Percentiles rank a stretch among this genome's conserved stretches.
These are phyloP conservation scores for Penicillium sp. DNA, from an alignment of 2,329 filamentous ascomycete species.

Conservation along the genomic window DNA sequence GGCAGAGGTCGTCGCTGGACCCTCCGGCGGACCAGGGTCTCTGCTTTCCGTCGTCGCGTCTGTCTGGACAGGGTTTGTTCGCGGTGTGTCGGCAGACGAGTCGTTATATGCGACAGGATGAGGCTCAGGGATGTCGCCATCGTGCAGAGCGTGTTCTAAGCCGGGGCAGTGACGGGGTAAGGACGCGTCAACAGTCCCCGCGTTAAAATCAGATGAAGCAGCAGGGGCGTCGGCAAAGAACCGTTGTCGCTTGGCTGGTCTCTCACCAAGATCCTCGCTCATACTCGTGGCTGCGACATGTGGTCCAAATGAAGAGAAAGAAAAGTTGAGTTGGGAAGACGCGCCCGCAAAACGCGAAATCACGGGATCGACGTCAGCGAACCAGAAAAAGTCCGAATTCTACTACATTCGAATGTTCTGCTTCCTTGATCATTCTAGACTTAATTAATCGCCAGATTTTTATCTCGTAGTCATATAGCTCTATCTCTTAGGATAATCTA, in stretches of 20 bases:
- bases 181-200: constrained; percentile 18
- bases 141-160: neutral
- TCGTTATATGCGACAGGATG: neutral
- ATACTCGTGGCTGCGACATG: constrained; percentile 15
- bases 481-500: neutral
- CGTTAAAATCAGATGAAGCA: constrained; percentile 17
- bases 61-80: neutral
- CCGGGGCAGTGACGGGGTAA: constrained; percentile 4
- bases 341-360: constrained; percentile 32
- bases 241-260: constrained; percentile 57
- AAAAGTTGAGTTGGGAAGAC: constrained; percentile 24
- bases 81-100: neutral
- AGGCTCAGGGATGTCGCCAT: neutral
- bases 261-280: constrained; percentile 43
- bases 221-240: constrained; percentile 54
- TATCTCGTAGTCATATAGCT: too few relatives aligned
- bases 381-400: constrained; percentile 8
- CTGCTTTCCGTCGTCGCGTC: neutral
- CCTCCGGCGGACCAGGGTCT: neutral
- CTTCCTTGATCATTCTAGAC: neutral
- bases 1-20: neutral
- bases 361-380: constrained; percentile 29
- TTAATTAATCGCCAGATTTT: neutral
- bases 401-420: neutral
- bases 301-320: constrained; percentile 1